Percentiles rank a stretch among this genome's conserved stretches.
These are phyloP conservation scores for Teratosphaeria destructans DNA, from an alignment of 2,329 filamentous ascomycete genomes.

Conservation along the genomic window DNA sequence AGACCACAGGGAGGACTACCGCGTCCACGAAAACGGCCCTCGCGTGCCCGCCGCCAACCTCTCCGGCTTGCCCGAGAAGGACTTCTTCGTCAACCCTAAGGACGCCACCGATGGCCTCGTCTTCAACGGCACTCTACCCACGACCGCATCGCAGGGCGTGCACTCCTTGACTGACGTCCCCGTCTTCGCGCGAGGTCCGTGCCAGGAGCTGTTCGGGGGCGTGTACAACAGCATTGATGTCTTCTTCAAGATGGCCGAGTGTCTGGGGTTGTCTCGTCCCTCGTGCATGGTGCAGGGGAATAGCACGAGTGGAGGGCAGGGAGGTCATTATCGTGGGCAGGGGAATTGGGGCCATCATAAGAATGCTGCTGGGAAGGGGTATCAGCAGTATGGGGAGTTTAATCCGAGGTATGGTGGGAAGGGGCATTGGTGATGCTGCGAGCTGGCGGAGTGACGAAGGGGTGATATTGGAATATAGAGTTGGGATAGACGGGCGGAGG, in stretches of 20 bases:
- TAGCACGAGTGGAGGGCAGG: conserved; percentile 5
- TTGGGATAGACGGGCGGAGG: not conserved
- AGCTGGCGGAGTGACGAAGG: not conserved
- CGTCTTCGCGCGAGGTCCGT: conserved; percentile 69
- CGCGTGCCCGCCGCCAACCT: conserved; percentile 50
- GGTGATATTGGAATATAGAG: not conserved
- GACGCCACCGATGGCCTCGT: conserved; percentile 59
- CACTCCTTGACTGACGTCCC: conserved; percentile 70
- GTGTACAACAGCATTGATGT: conserved; percentile 61
- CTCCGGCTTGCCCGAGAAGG: conserved; percentile 35
- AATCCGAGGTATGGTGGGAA: conserved; percentile 12
- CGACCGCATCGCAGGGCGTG: conserved; percentile 53
- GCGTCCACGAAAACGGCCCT: conserved; percentile 46
- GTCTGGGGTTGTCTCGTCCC: conserved; percentile 44
- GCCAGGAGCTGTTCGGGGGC: conserved; percentile 65
- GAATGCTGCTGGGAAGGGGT: conserved; percentile 4
- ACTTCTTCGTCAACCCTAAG: conserved; percentile 57
- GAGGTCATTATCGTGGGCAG: conserved; percentile 7
- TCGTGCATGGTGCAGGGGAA: not conserved
- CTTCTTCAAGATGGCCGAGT: conserved; percentile 64
- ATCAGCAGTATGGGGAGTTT: conserved; percentile 10
- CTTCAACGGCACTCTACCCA: conserved; percentile 64
- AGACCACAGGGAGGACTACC: conserved; percentile 67
- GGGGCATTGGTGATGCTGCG: not conserved
- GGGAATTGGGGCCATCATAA: conserved; percentile 12